Conservation (phyloP, 208 protist genomes). For the Trypanosoma caninum region DNA sequence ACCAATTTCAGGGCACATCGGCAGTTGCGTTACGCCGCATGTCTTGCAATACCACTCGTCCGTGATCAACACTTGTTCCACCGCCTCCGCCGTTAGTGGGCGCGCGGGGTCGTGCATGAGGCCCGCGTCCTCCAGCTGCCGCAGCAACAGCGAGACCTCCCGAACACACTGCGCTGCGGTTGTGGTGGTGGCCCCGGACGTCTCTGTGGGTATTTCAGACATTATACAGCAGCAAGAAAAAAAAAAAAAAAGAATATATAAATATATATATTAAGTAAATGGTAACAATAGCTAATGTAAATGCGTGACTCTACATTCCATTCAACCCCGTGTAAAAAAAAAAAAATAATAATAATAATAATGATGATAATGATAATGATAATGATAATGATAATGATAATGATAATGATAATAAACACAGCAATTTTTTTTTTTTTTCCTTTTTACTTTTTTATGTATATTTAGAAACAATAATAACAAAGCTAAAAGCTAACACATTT, state of each 20-base stretch:
- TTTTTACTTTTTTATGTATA: not conserved
- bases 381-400: not conserved
- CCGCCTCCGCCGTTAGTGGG: constrained; percentile 27
- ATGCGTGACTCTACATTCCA: not conserved
- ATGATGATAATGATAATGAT: not conserved
- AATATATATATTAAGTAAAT: not conserved
- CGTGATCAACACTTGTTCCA: constrained; percentile 75
- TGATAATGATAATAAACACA: not conserved
- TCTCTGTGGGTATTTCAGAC: not conserved
- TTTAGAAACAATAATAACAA: too few relatives aligned
- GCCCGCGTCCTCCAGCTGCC: constrained; percentile 47
- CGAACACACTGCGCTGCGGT: constrained; percentile 30
- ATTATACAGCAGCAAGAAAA: not conserved
- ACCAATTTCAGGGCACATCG: constrained; percentile 48
- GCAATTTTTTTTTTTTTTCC: not conserved
- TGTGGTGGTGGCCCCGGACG: not conserved
- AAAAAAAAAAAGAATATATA: not conserved
- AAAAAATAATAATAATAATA: not conserved
- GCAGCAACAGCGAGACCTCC: constrained; percentile 31
- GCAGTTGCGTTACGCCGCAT: constrained; percentile 32
- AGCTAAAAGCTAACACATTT: too few relatives aligned
- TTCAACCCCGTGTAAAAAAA: not conserved
- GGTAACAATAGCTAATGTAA: not conserved
- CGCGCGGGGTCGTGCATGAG: constrained; percentile 36
- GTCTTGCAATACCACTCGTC: constrained; percentile 58